Percentiles rank a stretch among this genome's conserved stretches.
phyloP scores from a whole-genome alignment of 2,329 filamentous ascomycete species.

The Escovopsis weberi region DNA sequence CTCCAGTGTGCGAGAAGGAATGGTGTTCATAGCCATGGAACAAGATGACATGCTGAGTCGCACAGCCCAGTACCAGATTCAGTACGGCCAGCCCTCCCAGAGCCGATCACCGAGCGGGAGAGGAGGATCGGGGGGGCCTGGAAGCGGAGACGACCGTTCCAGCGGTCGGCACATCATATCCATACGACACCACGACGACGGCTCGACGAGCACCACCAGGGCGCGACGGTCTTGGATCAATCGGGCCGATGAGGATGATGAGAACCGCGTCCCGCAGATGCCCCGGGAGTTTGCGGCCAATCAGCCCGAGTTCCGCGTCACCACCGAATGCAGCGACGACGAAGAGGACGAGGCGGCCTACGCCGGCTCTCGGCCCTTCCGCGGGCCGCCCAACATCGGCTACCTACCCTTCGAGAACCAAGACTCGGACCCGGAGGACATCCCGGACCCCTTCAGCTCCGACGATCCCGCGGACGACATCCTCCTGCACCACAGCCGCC shows the following conservation, averaged over 20 bases:
- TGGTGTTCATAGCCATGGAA: constrained; percentile 84
- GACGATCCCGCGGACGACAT: constrained; percentile 13
- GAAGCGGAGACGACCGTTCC: constrained; percentile 1
- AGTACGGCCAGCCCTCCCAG: constrained; percentile 32
- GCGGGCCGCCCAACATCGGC: constrained; percentile 36
- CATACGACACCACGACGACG: constrained; percentile 37
- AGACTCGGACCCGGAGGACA: constrained; percentile 21
- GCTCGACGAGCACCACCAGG: constrained; percentile 29
- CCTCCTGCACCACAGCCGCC: constrained; percentile 12
- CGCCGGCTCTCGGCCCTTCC: constrained; percentile 12
- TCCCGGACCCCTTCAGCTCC: constrained; percentile 12
- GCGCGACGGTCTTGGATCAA: constrained; percentile 31
- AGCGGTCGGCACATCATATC: constrained; percentile 29
- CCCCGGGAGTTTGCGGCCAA: constrained; percentile 38
- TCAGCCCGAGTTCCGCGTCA: constrained; percentile 37
- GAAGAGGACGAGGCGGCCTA: constrained; percentile 28
- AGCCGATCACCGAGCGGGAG: constrained; percentile 8
- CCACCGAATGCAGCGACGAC: constrained; percentile 46
- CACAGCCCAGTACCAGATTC: constrained; percentile 62
- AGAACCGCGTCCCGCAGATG: constrained; percentile 37
- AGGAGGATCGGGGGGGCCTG: constrained; percentile 1
- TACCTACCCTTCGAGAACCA: constrained; percentile 39
- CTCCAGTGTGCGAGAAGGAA: constrained; percentile 68
- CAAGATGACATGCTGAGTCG: constrained; percentile 59
- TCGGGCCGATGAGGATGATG: constrained; percentile 22